Base-by-base conservation (phyloP, 306 rosid genomes). In the Citrullus amarus region DNA sequence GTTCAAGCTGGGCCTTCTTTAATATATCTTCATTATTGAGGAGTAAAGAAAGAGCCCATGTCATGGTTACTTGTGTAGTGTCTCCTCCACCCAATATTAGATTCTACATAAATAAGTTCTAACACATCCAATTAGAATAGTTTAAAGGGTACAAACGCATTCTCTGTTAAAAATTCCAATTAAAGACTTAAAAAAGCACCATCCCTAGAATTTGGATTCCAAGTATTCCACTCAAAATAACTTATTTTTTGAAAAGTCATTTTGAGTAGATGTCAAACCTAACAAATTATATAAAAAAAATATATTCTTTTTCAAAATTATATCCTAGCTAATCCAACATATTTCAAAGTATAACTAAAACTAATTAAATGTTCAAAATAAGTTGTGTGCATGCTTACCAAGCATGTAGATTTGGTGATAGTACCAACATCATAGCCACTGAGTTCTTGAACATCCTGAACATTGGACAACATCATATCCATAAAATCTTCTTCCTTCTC, bases 31-130 rank as follows among this genome's bases (percentile, higher is more conserved):
- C 79, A 44, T 86, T 87, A 78, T 89, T 86, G 30, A 91, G 80
- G 30, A 88, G 90, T 48, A 90, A 73, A 3, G 89, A 88, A 79
- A 90, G 82, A 6, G 89, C 89, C 91, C 91, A 88, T 5, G 86
- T 84, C 43, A 87, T 80, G 0, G 90, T 86, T 5, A 86, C 87
- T 5, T 84, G 74, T 38, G 83, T 79, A 17, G 89, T 86, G 68
- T 90, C 89, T 60, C 84, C 79, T 8, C 88, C 96, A 32, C 90
- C 96, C 17, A 88, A 78, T 51, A 90, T 83, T 57, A 90, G 53
- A 9, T 85, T 84, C 90, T 86, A 34, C 36, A 17, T 6, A 0
- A 8, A 58, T 9, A 59, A 25, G 54, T 44, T 44, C 50, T 0
- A 43, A 8, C 10, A 43, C 46, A 43, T 9, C 8, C 16, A 48